Percentiles rank a stretch among this genome's conserved stretches.
Evolutionary conservation across 1,284 basidiomycete genomes (phyloP).

Genomic region (Cutaneotrichosporon sp.): DNA sequence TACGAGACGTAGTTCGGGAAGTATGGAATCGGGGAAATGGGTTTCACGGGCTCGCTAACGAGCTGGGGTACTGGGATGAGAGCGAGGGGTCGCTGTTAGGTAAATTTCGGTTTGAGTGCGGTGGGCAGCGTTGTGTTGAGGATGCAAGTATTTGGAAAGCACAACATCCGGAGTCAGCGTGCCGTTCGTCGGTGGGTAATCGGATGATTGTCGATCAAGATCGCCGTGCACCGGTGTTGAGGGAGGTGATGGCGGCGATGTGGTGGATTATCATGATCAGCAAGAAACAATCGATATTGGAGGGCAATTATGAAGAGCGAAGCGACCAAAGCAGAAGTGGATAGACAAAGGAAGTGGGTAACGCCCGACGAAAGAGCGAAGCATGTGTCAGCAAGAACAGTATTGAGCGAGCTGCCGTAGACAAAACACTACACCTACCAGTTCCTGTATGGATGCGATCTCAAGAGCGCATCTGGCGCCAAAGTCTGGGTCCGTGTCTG

Average conservation of each 20-base stretch:
- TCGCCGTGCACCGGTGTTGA: not conserved
- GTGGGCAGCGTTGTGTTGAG: no score
- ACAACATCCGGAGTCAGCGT: no score
- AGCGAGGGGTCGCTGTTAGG: slow-evolving; percentile 12
- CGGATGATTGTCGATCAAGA: not conserved
- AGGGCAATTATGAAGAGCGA: not conserved
- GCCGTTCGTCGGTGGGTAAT: not conserved
- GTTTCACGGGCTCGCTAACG: slow-evolving; percentile 26
- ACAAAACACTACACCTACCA: slow-evolving; percentile 11
- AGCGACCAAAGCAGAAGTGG: not conserved
- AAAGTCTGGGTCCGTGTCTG: slow-evolving; percentile 1
- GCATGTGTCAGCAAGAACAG: not conserved
- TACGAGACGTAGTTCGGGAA: slow-evolving; percentile 46
- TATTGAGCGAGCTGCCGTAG: not conserved
- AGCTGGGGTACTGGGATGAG: slow-evolving; percentile 7
- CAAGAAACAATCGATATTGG: not conserved
- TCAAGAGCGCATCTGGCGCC: slow-evolving; percentile 7
- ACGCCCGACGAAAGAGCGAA: not conserved
- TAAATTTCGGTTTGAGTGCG: not conserved
- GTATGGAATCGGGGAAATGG: slow-evolving; percentile 22
- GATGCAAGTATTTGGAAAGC: no score
- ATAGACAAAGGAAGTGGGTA: not conserved
- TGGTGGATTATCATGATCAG: no score
- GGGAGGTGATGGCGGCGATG: not conserved
- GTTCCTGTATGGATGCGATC: not conserved